phyloP scores from a whole-genome alignment of 2,329 filamentous ascomycete species.

The Ascochyta clinopodiicola region DNA sequence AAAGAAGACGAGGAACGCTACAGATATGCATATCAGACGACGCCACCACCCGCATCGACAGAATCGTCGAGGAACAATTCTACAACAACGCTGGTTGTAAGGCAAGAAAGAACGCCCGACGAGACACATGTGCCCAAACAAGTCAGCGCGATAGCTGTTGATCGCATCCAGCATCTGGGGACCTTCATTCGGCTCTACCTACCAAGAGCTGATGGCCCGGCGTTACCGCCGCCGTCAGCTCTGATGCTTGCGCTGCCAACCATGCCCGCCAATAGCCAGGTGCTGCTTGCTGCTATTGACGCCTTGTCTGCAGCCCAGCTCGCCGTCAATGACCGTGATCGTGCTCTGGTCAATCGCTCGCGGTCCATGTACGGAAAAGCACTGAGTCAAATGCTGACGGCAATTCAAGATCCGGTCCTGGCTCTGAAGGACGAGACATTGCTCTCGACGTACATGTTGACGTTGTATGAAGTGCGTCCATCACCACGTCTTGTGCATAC shows the following conservation, averaged over 20 bases:
- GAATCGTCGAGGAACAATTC: constrained; percentile 7
- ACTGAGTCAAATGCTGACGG: constrained; percentile 39
- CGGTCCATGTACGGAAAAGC: constrained; percentile 46
- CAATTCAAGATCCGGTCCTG: constrained; percentile 36
- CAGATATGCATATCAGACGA: constrained; percentile 36
- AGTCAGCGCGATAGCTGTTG: constrained; percentile 44
- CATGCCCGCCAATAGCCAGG: constrained; percentile 39
- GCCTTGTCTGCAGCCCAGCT: constrained; percentile 45
- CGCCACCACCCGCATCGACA: constrained; percentile 7
- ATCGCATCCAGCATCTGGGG: constrained; percentile 44
- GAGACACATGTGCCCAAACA: constrained; percentile 35
- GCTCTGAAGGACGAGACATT: constrained; percentile 44
- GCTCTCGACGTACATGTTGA: constrained; percentile 44
- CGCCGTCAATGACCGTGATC: constrained; percentile 40
- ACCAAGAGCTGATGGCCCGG: constrained; percentile 35
- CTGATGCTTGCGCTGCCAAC: constrained; percentile 43
- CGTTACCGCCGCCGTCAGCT: constrained; percentile 45
- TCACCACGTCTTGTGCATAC: background rate
- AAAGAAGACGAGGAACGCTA: constrained; percentile 46
- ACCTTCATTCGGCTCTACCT: constrained; percentile 44
- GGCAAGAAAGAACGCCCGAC: constrained; percentile 19
- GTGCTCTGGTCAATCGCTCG: constrained; percentile 40
- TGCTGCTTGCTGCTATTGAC: constrained; percentile 42
- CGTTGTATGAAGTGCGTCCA: constrained; percentile 39
- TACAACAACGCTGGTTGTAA: constrained; percentile 18